phyloP scores from a whole-genome alignment of 179 eudicot species.

The Spergularia azorica region DNA sequence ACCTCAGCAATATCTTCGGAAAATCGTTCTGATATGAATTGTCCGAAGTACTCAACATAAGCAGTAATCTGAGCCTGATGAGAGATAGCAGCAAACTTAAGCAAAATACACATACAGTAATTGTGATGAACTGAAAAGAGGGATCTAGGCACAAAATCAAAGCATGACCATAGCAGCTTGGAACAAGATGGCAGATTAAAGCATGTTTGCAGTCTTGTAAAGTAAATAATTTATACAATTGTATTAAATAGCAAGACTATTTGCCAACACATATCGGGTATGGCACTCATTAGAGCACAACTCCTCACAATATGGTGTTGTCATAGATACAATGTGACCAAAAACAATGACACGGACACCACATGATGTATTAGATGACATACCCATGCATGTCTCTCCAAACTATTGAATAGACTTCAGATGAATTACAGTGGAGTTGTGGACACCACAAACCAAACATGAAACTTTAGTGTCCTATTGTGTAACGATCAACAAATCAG shows the following conservation, averaged over 20 bases:
- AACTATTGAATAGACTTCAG: neutral
- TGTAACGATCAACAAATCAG: neutral
- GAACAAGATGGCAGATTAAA: neutral
- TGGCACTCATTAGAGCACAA: neutral
- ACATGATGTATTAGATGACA: neutral
- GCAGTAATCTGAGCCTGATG: slow-evolving; percentile 83
- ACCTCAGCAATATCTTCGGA: slow-evolving; percentile 92
- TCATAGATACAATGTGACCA: no score
- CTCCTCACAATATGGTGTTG: neutral
- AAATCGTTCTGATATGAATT: slow-evolving; percentile 85
- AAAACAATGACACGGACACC: no score
- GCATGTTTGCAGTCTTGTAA: neutral
- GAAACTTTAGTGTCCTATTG: neutral
- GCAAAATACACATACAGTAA: slow-evolving; percentile 5
- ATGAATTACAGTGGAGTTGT: neutral
- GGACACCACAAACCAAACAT: neutral
- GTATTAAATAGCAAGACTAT: neutral
- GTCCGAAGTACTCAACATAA: slow-evolving; percentile 92
- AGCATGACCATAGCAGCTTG: neutral
- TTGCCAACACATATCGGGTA: neutral
- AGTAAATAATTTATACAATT: neutral
- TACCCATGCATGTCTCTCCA: neutral
- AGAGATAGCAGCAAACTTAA: slow-evolving; percentile 18
- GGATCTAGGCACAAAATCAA: neutral
- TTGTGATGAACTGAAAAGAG: neutral